These are phyloP conservation scores for Hanseniaspora jakobsenii DNA, from an alignment of 805 yeast species.

Conservation along the genomic window DNA sequence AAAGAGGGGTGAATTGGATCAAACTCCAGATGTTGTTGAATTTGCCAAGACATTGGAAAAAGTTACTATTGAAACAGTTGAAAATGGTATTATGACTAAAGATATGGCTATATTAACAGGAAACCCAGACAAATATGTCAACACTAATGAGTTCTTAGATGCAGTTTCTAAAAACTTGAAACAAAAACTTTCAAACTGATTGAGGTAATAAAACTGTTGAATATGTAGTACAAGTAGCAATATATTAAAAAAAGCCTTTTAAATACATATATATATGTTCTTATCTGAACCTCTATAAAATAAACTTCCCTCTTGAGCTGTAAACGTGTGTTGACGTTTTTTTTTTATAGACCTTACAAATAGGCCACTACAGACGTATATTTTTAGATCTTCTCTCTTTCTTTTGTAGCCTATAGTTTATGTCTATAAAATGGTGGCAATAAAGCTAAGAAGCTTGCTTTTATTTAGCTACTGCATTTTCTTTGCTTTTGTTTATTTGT, in stretches of 20 bases:
- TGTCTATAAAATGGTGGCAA: no score
- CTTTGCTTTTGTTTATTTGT: constrained; percentile 17
- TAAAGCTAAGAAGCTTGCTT: no score
- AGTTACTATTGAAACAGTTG: constrained; percentile 62
- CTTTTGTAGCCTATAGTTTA: no score
- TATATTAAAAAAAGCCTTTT: not conserved
- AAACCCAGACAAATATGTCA: constrained; percentile 50
- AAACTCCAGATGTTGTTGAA: constrained; percentile 54
- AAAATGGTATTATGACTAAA: constrained; percentile 65
- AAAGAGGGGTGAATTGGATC: constrained; percentile 68
- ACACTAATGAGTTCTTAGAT: constrained; percentile 64
- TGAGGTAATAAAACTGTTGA: no score
- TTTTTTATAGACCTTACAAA: no score
- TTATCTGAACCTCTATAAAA: no score
- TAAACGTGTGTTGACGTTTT: no score
- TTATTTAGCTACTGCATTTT: no score
- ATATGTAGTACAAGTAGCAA: no score
- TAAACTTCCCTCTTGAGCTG: no score
- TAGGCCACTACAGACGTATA: no score
- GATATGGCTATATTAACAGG: constrained; percentile 68
- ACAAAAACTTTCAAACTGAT: constrained; percentile 16
- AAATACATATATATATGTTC: not conserved
- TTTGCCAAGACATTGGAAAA: constrained; percentile 56
- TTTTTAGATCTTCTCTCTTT: no score
- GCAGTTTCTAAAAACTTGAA: constrained; percentile 57